phyloP scores from a whole-genome alignment of 139 green algal genomes.

The Chlamydomonas asymmetrica region DNA sequence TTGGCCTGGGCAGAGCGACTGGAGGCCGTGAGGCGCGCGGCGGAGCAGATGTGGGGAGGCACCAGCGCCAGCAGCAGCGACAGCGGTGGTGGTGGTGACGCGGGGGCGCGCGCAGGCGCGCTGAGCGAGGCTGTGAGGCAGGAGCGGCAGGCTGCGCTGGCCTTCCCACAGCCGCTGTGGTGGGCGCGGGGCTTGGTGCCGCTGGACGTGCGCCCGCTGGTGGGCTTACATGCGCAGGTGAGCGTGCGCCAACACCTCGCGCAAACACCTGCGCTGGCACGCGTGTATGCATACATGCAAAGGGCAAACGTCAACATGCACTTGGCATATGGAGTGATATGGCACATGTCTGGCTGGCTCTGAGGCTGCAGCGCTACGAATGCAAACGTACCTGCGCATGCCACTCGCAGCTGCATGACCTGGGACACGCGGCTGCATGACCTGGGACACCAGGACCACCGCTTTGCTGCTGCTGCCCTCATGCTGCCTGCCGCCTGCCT shows the following conservation, averaged over 20 bases:
- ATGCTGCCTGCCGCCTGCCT: background rate
- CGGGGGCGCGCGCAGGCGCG: background rate
- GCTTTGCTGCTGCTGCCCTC: background rate
- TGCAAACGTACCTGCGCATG: background rate
- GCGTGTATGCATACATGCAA: too few relatives aligned
- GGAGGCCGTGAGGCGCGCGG: background rate
- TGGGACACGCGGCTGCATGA: background rate
- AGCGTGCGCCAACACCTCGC: too few relatives aligned
- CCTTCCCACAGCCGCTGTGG: constrained; percentile 13
- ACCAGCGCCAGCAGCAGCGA: background rate
- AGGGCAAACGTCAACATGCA: background rate
- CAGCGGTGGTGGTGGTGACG: background rate
- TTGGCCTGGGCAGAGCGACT: constrained; percentile 2
- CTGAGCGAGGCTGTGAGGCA: background rate
- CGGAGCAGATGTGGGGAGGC: background rate
- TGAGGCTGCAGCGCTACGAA: background rate
- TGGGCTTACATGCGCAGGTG: constrained; percentile 16
- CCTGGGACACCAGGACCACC: background rate
- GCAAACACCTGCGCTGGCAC: background rate
- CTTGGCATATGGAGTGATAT: background rate
- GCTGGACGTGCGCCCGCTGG: background rate
- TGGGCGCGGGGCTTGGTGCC: background rate
- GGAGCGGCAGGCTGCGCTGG: too few relatives aligned
- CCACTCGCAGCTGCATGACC: background rate
- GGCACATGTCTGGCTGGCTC: background rate